Evolutionary conservation across 2,329 filamentous ascomycete genomes (phyloP).

Genomic region (Phialophora macrospora): DNA sequence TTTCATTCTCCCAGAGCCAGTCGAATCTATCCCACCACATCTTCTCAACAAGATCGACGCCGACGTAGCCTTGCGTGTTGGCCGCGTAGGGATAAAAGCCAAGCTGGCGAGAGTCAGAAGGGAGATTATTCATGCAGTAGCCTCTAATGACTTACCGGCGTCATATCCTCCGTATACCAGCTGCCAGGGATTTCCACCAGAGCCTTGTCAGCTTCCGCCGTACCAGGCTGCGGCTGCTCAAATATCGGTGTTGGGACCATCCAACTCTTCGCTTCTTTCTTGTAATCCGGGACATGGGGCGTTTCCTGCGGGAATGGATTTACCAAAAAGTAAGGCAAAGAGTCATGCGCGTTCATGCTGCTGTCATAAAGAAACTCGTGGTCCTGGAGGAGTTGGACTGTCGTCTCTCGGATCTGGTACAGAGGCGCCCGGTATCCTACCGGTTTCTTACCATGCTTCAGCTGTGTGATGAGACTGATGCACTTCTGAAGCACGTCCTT

Average conservation of each 20-base stretch:
- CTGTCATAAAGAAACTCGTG: constrained; percentile 58
- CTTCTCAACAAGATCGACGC: constrained; percentile 61
- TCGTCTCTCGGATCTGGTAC: constrained; percentile 57
- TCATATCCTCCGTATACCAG: constrained; percentile 56
- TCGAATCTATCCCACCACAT: constrained; percentile 66
- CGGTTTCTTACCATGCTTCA: constrained; percentile 53
- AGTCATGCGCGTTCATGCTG: constrained; percentile 58
- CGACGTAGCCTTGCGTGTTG: constrained; percentile 64
- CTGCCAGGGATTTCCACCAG: constrained; percentile 53
- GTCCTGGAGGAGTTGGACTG: constrained; percentile 55
- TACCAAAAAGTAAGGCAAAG: constrained; percentile 56
- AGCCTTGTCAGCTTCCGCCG: constrained; percentile 37
- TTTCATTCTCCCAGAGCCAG: constrained; percentile 57
- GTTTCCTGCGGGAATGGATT: constrained; percentile 41
- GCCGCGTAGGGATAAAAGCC: constrained; percentile 51
- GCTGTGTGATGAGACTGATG: constrained; percentile 50
- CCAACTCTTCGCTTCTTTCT: constrained; percentile 50
- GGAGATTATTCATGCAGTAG: neutral
- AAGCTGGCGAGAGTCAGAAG: constrained; percentile 39
- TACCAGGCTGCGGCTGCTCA: constrained; percentile 33
- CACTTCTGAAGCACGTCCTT: constrained; percentile 57
- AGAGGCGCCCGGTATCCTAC: constrained; percentile 58
- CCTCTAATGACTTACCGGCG: constrained; percentile 40
- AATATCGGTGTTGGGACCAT: constrained; percentile 49
- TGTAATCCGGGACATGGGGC: constrained; percentile 50